Conservation (phyloP, 768 basidiomycete species). For the Lyophyllum decastes region DNA sequence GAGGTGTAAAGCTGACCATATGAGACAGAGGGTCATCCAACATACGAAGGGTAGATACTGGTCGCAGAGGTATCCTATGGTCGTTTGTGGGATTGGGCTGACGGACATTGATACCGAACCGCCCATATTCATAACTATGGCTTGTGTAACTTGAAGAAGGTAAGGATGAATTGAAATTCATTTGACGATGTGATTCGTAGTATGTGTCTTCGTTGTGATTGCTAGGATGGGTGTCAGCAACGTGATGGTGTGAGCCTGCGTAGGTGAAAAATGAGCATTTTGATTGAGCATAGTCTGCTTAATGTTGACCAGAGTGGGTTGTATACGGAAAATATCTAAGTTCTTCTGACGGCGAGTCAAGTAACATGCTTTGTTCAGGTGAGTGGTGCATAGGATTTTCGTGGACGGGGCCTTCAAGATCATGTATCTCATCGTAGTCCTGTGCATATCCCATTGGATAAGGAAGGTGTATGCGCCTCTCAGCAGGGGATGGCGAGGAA, state of each 20-base stretch:
- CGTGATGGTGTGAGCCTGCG: background rate
- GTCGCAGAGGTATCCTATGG: conserved; percentile 56
- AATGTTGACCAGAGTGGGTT: background rate
- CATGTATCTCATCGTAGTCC: conserved; percentile 16
- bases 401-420: conserved; percentile 8
- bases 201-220: background rate
- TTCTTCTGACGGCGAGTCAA: background rate
- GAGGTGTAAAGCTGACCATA: background rate
- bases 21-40: conserved; percentile 2
- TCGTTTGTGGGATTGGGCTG: conserved; percentile 33
- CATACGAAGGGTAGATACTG: conserved; percentile 75
- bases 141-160: background rate
- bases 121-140: too few relatives aligned
- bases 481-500: conserved; percentile 22
- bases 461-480: background rate
- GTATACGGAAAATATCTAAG: background rate
- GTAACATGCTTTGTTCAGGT: background rate
- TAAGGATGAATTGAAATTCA: background rate
- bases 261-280: background rate
- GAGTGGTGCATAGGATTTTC: background rate
- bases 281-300: background rate
- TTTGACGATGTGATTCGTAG: background rate
- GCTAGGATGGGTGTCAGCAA: background rate
- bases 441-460: background rate
- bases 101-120: background rate